A percentile compares a stretch with the other conserved stretches of the same genome.
These are phyloP conservation scores for Pseudonectria foliicola DNA, from an alignment of 2,329 filamentous ascomycete species.

Conservation along the genomic window DNA sequence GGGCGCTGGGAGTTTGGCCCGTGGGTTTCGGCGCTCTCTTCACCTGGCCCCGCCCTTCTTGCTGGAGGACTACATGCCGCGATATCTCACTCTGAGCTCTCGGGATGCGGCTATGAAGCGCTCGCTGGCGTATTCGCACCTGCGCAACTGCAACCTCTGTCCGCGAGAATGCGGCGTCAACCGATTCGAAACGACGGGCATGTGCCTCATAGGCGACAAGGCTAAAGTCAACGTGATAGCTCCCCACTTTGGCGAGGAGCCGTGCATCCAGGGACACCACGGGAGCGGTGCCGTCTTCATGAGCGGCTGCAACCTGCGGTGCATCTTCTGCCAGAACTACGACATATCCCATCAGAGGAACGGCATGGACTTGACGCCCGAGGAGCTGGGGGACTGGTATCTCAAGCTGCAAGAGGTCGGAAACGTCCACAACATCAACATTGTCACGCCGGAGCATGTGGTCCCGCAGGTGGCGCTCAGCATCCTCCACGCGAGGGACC, in stretches of 20 bases:
- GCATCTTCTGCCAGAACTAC: constrained; percentile 74
- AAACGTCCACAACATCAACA: constrained; percentile 84
- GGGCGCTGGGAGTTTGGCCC: too few species aligned
- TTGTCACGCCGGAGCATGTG: constrained; percentile 80
- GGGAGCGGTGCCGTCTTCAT: constrained; percentile 79
- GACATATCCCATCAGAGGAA: constrained; percentile 79
- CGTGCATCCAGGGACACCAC: constrained; percentile 75
- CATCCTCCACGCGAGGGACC: constrained; percentile 64
- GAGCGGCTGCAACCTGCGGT: constrained; percentile 65
- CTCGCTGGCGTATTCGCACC: constrained; percentile 64
- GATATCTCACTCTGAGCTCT: constrained; percentile 62
- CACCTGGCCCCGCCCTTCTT: constrained; percentile 60
- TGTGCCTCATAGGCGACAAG: constrained; percentile 69
- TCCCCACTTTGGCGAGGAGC: constrained; percentile 80
- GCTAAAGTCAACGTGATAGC: constrained; percentile 80
- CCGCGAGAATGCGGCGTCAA: constrained; percentile 72
- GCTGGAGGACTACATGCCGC: constrained; percentile 65
- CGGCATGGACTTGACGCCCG: constrained; percentile 70
- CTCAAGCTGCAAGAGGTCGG: constrained; percentile 74
- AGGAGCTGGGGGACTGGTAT: constrained; percentile 76
- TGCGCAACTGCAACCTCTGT: constrained; percentile 75
- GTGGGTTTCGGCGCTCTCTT: constrained; percentile 24
- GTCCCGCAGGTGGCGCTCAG: constrained; percentile 75
- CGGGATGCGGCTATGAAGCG: constrained; percentile 66
- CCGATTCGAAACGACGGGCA: constrained; percentile 69